Percentiles rank a stretch among this genome's conserved stretches.
Conservation (phyloP, 2,329 filamentous ascomycete species). For the Cephalotrichum gorgonifer region DNA sequence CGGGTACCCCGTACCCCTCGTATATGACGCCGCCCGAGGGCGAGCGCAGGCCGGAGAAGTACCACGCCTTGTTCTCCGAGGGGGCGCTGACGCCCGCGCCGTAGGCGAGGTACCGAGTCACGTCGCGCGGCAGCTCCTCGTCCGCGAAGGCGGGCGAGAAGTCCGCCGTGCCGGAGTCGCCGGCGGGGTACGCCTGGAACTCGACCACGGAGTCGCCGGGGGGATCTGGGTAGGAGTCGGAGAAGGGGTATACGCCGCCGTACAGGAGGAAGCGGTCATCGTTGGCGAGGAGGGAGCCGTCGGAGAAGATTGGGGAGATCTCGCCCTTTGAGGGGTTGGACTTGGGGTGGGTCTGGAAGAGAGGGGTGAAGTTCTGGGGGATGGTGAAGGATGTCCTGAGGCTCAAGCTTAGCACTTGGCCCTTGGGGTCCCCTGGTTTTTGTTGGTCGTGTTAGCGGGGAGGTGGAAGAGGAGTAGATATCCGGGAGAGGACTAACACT, state of each 20-base stretch:
- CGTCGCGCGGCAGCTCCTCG: conserved; percentile 25
- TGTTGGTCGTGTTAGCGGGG: neutral
- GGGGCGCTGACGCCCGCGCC: conserved; percentile 55
- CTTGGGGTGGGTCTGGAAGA: conserved; percentile 40
- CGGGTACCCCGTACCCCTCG: conserved; percentile 16
- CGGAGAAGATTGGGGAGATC: conserved; percentile 43
- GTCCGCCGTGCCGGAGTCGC: neutral
- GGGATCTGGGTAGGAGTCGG: conserved; percentile 24
- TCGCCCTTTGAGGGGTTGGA: conserved; percentile 36
- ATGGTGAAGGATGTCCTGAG: conserved; percentile 46
- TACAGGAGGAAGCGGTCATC: conserved; percentile 53
- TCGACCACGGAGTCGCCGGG: conserved; percentile 29
- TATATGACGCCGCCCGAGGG: conserved; percentile 38
- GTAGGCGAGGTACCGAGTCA: conserved; percentile 54
- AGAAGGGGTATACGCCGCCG: conserved; percentile 40
- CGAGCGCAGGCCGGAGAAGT: conserved; percentile 55
- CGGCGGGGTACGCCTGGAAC: conserved; percentile 36
- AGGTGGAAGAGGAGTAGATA: too few species aligned
- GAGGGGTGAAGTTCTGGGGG: conserved; percentile 36
- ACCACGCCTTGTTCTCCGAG: conserved; percentile 62
- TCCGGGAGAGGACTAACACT: conserved; percentile 29
- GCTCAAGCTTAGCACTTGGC: conserved; percentile 46
- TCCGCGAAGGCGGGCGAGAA: conserved; percentile 34
- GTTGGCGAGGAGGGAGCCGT: conserved; percentile 57
- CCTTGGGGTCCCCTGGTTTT: conserved; percentile 41